A percentile compares a stretch with the other conserved stretches of the same genome.
These are phyloP conservation scores for Kodamaea kaohsiungensis DNA, from an alignment of 805 yeast species.

Conservation along the genomic window DNA sequence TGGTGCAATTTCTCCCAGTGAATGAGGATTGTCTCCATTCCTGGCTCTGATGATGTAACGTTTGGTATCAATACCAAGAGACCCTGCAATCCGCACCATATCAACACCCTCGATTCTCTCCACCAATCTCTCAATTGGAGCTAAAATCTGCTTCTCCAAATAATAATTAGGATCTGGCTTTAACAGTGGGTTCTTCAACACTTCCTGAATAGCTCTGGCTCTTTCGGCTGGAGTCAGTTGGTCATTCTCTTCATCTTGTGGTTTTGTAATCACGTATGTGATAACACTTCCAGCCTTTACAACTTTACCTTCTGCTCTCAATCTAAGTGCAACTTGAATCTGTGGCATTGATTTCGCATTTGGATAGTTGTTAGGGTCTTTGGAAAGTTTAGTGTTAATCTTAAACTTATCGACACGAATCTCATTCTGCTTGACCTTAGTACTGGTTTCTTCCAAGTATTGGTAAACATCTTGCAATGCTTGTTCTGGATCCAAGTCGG, in stretches of 20 bases:
- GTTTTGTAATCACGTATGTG: slow-evolving; percentile 72
- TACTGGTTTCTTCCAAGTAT: slow-evolving; percentile 62
- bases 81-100: slow-evolving; percentile 69
- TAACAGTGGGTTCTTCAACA: slow-evolving; percentile 52
- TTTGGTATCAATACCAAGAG: slow-evolving; percentile 75
- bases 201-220: slow-evolving; percentile 80
- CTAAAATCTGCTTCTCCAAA: slow-evolving; percentile 83
- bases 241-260: slow-evolving; percentile 28
- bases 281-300: slow-evolving; percentile 89
- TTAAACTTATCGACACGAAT: slow-evolving; percentile 67
- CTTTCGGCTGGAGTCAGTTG: slow-evolving; percentile 64
- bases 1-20: slow-evolving; percentile 56
- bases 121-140: slow-evolving; percentile 86
- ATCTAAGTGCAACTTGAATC: slow-evolving; percentile 85
- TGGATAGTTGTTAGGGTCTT: slow-evolving; percentile 84
- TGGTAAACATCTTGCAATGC: slow-evolving; percentile 71
- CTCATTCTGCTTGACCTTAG: slow-evolving; percentile 58
- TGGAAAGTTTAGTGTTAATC: slow-evolving; percentile 85
- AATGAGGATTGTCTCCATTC: slow-evolving; percentile 29
- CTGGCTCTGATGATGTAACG: slow-evolving; percentile 52
- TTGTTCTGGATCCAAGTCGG: slow-evolving; percentile 74
- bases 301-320: slow-evolving; percentile 80
- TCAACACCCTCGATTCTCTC: slow-evolving; percentile 88
- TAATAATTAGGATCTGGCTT: slow-evolving; percentile 78
- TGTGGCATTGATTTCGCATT: slow-evolving; percentile 74